phyloP scores from a whole-genome alignment of 495 filamentous ascomycete genomes.

The Emericellopsis terricola region DNA sequence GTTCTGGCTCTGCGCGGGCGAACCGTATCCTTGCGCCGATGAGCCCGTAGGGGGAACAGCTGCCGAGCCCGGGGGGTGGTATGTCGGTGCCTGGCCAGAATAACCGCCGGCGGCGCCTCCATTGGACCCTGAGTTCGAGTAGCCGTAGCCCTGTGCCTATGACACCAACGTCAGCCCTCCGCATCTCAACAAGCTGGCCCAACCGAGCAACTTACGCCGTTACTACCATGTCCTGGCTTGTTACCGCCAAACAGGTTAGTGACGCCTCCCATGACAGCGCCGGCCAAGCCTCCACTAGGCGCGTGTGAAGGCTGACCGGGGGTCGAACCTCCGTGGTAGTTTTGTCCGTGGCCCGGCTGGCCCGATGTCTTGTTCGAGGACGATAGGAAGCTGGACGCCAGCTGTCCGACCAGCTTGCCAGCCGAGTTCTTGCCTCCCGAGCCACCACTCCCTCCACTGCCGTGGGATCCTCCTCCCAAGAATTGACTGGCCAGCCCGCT shows the following conservation, averaged over 20 bases:
- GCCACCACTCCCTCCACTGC: constrained; percentile 11
- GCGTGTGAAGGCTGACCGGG: constrained; percentile 6
- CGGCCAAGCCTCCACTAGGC: constrained; percentile 16
- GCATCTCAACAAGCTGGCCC: background rate
- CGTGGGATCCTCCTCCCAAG: constrained; percentile 14
- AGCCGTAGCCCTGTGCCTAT: constrained; percentile 27
- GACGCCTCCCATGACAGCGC: constrained; percentile 24
- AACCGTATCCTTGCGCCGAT: constrained; percentile 9
- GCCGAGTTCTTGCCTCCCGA: constrained; percentile 12
- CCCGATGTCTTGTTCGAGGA: constrained; percentile 12
- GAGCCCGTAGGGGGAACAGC: constrained; percentile 1
- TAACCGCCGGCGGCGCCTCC: constrained; percentile 26
- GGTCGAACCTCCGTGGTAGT: constrained; percentile 16
- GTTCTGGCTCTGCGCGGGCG: no score
- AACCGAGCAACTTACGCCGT: background rate
- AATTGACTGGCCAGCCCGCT: constrained; percentile 18
- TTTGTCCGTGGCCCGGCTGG: constrained; percentile 19
- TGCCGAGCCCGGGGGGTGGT: constrained; percentile 18
- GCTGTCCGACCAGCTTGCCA: constrained; percentile 24
- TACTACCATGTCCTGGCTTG: constrained; percentile 9
- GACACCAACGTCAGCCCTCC: background rate
- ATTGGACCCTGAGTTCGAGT: constrained; percentile 25
- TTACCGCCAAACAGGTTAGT: constrained; percentile 20
- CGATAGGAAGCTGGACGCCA: constrained; percentile 26
- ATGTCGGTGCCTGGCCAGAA: constrained; percentile 29